A percentile compares a stretch with the other conserved stretches of the same genome.
Conservation (phyloP, 2,329 filamentous ascomycete genomes). For the Coleophoma eucalyptorum region DNA sequence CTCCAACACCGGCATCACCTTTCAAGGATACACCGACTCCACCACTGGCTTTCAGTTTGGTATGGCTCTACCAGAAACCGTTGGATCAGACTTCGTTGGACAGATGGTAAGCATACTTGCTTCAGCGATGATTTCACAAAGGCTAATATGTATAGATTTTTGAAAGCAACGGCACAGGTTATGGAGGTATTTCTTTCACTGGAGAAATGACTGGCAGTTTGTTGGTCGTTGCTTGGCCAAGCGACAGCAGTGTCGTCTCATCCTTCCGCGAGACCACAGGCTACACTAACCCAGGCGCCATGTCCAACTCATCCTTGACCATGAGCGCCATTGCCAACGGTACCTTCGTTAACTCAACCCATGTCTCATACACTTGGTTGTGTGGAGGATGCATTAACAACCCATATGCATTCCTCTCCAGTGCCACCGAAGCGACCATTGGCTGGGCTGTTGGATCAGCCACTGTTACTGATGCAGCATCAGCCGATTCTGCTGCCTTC, state of each 20-base stretch:
- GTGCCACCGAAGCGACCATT: conserved; percentile 23
- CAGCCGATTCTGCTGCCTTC: conserved; percentile 9
- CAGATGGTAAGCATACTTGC: conserved; percentile 36
- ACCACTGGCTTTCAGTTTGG: conserved; percentile 41
- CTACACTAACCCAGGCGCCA: conserved; percentile 43
- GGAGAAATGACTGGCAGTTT: conserved; percentile 44
- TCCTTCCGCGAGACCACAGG: conserved; percentile 35
- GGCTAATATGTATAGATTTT: conserved; percentile 25
- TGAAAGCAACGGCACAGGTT: conserved; percentile 35
- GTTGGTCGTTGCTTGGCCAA: conserved; percentile 46
- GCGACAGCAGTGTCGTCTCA: conserved; percentile 36
- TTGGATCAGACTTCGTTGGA: conserved; percentile 48
- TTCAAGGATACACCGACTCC: conserved; percentile 30
- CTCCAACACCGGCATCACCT: conserved; percentile 41
- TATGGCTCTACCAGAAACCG: conserved; percentile 44
- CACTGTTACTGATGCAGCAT: conserved; percentile 9
- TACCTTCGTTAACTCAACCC: conserved; percentile 47
- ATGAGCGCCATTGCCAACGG: conserved; percentile 43
- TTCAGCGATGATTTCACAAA: not conserved
- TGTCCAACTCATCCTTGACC: conserved; percentile 34
- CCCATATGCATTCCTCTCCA: not conserved
- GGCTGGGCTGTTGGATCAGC: conserved; percentile 11
- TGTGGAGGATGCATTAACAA: conserved; percentile 36
- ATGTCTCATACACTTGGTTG: conserved; percentile 50
- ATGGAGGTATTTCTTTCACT: conserved; percentile 43